phyloP scores from a whole-genome alignment of 2,329 filamentous ascomycete genomes.

The Phaeomoniella chlamydospora region DNA sequence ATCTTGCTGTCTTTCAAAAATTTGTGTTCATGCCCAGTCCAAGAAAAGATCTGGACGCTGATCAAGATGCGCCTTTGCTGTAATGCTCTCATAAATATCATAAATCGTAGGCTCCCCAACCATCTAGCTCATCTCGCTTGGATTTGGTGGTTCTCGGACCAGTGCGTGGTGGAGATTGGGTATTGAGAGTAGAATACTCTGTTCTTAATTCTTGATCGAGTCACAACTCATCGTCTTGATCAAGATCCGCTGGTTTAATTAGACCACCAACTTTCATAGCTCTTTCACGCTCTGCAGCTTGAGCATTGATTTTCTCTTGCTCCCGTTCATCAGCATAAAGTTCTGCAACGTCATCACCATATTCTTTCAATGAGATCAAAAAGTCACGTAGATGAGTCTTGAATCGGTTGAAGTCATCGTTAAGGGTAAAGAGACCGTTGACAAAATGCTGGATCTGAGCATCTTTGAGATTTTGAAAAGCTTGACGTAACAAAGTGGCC shows the following conservation, averaged over 20 bases:
- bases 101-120: constrained; percentile 53
- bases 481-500: constrained; percentile 67
- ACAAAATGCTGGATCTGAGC: constrained; percentile 83
- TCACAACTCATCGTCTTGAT: constrained; percentile 72
- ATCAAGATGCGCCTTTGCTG: neutral
- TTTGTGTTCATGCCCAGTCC: too few species aligned
- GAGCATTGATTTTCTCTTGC: constrained; percentile 71
- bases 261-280: constrained; percentile 90
- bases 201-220: constrained; percentile 53
- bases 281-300: constrained; percentile 78
- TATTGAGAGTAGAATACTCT: constrained; percentile 36
- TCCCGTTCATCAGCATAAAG: constrained; percentile 91
- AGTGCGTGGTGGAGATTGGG: constrained; percentile 15
- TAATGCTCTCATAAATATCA: constrained; percentile 14
- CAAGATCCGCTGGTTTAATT: constrained; percentile 93
- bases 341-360: constrained; percentile 90
- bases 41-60: too few species aligned
- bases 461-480: constrained; percentile 86
- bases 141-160: constrained; percentile 14
- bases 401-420: constrained; percentile 85
- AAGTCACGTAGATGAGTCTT: constrained; percentile 93
- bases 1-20: too few species aligned
- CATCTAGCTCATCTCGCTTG: constrained; percentile 33
- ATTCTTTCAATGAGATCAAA: constrained; percentile 93
- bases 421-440: constrained; percentile 73